Conservation (phyloP, 441 rosid species). For the Syzygium malaccense region DNA sequence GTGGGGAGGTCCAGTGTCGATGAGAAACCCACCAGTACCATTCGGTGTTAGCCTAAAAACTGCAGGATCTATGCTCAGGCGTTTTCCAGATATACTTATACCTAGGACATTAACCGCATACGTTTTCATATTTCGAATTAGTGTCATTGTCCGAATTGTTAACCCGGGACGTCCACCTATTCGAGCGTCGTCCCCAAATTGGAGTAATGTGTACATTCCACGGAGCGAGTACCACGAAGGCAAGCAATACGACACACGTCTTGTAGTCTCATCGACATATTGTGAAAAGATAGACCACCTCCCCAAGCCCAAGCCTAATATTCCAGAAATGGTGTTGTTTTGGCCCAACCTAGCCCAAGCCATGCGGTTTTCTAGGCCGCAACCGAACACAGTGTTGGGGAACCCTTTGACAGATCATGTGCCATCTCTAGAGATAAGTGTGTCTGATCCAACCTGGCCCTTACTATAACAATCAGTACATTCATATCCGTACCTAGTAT, state of each 20-base stretch:
- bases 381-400: no score
- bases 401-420: no score
- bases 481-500: not conserved
- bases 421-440: no score
- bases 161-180: not conserved
- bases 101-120: not conserved
- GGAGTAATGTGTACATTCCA: not conserved
- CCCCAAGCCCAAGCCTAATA: no score
- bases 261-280: not conserved
- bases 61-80: not conserved
- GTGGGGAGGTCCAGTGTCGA: not conserved
- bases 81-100: not conserved
- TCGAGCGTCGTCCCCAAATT: not conserved
- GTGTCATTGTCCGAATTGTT: not conserved
- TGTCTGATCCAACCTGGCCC: no score
- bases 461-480: no score
- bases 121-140: no score
- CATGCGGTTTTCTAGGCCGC: no score
- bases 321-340: no score
- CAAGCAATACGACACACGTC: not conserved
- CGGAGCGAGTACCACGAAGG: not conserved
- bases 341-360: no score
- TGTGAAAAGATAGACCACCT: no score
- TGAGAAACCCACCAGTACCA: not conserved
- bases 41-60: not conserved